Base-by-base conservation (phyloP, 805 yeast species). In the Ogataea siamensis region DNA sequence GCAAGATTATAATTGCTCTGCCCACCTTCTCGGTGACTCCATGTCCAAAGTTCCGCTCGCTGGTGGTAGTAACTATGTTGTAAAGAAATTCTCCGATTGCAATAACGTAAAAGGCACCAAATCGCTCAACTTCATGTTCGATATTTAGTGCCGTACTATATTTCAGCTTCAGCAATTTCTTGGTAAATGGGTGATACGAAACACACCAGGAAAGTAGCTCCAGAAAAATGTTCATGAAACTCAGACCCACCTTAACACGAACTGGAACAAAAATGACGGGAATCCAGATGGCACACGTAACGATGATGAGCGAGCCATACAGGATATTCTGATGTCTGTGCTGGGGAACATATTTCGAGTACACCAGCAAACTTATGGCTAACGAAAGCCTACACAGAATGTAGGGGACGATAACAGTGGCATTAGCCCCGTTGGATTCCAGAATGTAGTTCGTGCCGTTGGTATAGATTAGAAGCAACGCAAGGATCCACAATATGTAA, bases 81-180 rank as follows among this genome's bases (percentile, higher is more conserved):
- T 71, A 76, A 10, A 78, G 57, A 46, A 76, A 79, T 46, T 79
- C 85, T 23, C 86, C 86, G 45, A 80, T 67, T 4, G 83, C 83
- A 56, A 80, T 78, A 46, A 78, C 70, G 37, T 67, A 78, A 50
- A 80, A 80, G 0, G 79, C 75, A 2, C 73, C 67, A 49, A 65
- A 68, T 39, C 86, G 55, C 50, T 80, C 86, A 18, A 76, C 80
- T 51, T 78, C 83, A 51, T 80, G 85, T 46, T 78, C 84, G 39
- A 80, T 75, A 51, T 77, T 78, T 43, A 78, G 53, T 1, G 85
- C 85, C 0, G 86, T 76, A 8, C 81, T 69, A 39, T 66, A 69
- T 10, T 63, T 66, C 36, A 73, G 53, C 8, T 64, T 57, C 43
- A 78, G 39, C 13, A 55, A n/a, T 22, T 52, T 64, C 49, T 76